Percentiles rank a stretch among this genome's conserved stretches.
Conservation (phyloP, 306 rosid genomes). For the barrel medic (Medicago truncatula) region DNA sequence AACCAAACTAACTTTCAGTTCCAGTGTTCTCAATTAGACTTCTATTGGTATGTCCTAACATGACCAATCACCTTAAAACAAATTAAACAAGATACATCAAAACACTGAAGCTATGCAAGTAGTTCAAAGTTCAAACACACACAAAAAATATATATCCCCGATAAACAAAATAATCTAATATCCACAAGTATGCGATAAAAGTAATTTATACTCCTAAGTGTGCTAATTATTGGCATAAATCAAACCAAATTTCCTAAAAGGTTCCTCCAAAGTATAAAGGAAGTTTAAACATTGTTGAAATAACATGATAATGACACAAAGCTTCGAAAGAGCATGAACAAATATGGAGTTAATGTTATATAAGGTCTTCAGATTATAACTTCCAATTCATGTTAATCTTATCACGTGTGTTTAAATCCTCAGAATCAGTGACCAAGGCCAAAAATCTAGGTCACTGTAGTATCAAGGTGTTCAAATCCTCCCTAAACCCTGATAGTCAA, state of each 20-base stretch:
- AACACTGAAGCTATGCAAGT: not conserved
- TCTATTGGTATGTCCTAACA: not conserved
- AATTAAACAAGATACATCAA: not conserved
- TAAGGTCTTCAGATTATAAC: not conserved
- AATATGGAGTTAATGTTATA: constrained; percentile 19
- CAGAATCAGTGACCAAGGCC: not conserved
- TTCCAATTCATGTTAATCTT: not conserved
- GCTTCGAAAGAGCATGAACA: not conserved
- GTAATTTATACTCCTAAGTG: not conserved
- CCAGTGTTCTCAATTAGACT: constrained; percentile 1
- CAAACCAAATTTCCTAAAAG: not conserved
- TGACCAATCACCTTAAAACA: not conserved
- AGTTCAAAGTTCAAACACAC: not conserved
- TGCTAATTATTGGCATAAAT: not conserved
- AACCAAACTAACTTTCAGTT: constrained; percentile 3
- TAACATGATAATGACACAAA: not conserved
- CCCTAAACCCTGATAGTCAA: not conserved
- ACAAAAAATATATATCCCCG: not conserved
- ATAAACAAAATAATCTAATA: not conserved
- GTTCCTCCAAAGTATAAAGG: constrained; percentile 7
- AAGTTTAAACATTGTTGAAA: not conserved
- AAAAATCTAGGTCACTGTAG: not conserved
- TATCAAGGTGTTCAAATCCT: not conserved
- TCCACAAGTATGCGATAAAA: not conserved
- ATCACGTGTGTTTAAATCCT: not conserved